Evolutionary conservation across 768 basidiomycete species (phyloP), one percentile per base, ranked within the genome.

Genomic region (Lepiota venenata): DNA sequence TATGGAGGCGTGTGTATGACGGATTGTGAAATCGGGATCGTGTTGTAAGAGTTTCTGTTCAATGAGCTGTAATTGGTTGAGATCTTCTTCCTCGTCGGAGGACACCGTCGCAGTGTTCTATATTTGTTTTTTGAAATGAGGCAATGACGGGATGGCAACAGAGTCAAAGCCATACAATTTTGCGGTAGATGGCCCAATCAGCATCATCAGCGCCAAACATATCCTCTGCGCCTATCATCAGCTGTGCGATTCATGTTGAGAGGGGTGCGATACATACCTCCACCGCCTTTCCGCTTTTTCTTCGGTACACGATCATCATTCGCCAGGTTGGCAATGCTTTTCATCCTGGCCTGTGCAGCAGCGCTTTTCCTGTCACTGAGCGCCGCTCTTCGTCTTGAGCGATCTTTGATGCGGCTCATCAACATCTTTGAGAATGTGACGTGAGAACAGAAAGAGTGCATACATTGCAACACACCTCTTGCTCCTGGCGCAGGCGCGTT

Each of bases 171-270:
- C 82, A 58, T 65, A 95, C 95, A 56, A 99, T 94, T 71, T 98
- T 94, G 59, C 96, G 91, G 66, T 98, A 98, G 55, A 98, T 93
- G 0, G 88, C 87, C 95, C 96, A 98, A 65, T 98, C 96, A 6
- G 89, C 93, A 64, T 98, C 95, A 60, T 96, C 87, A 15, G 85
- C 87, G 3, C 96, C 94, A 64, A 98, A 99, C 72, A 76, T 85
- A 61, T 98, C 95, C 74, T 98, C 95, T 88, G 50, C 37, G 11
- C 35, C 41, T 29, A n/a, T 51, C 11, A 58, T 62, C 37, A 50
- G 22, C 25, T 39, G 48, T 20, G 11, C 18, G 25, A 25, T 18
- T 16, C 8, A 56, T 22, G 45, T 22, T 8, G 39, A 20, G 11
- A 40, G 44, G 20, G 20, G 15, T 15, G 14, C 36, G 7, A 4